Percentiles rank a stretch among this genome's conserved stretches.
These are phyloP conservation scores for Carex parvula DNA, from an alignment of 176 grass and related monocot species.

Conservation along the genomic window DNA sequence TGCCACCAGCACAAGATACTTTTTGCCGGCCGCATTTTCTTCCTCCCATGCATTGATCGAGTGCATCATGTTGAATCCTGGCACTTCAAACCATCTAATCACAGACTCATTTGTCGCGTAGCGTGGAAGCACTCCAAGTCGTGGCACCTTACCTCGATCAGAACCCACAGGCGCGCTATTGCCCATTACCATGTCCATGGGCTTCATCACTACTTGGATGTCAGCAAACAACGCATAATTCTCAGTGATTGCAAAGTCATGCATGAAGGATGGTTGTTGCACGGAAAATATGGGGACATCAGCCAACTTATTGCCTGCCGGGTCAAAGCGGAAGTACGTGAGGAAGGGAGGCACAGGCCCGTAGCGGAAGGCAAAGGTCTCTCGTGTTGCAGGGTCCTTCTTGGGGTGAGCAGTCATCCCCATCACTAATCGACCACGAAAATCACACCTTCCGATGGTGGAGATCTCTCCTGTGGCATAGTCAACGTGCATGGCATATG, in stretches of 20 bases:
- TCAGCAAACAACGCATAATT: slow-evolving; percentile 61
- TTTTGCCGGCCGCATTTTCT: slow-evolving; percentile 22
- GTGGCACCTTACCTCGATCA: slow-evolving; percentile 52
- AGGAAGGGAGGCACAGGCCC: slow-evolving; percentile 73
- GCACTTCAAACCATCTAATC: slow-evolving; percentile 90
- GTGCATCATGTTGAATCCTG: slow-evolving; percentile 82
- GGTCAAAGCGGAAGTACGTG: slow-evolving; percentile 81
- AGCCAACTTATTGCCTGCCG: slow-evolving; percentile 57
- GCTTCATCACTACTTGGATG: slow-evolving; percentile 87
- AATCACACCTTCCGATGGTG: slow-evolving; percentile 59
- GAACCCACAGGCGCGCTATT: slow-evolving; percentile 51
- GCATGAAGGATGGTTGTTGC: slow-evolving; percentile 60
- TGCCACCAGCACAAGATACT: slow-evolving; percentile 61
- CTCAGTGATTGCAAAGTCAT: slow-evolving; percentile 86
- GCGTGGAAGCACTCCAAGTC: slow-evolving; percentile 61
- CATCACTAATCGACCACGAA: slow-evolving; percentile 55
- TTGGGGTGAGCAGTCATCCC: slow-evolving; percentile 95
- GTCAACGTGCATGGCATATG: slow-evolving; percentile 59
- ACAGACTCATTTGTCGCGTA: slow-evolving; percentile 66
- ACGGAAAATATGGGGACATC: slow-evolving; percentile 87
- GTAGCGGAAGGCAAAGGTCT: slow-evolving; percentile 79
- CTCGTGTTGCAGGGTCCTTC: slow-evolving; percentile 61
- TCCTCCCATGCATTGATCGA: slow-evolving; percentile 88
- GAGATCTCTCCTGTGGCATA: slow-evolving; percentile 48
- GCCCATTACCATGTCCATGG: slow-evolving; percentile 67